Base-by-base conservation (phyloP, 805 yeast species). In the Lachancea waltii region DNA sequence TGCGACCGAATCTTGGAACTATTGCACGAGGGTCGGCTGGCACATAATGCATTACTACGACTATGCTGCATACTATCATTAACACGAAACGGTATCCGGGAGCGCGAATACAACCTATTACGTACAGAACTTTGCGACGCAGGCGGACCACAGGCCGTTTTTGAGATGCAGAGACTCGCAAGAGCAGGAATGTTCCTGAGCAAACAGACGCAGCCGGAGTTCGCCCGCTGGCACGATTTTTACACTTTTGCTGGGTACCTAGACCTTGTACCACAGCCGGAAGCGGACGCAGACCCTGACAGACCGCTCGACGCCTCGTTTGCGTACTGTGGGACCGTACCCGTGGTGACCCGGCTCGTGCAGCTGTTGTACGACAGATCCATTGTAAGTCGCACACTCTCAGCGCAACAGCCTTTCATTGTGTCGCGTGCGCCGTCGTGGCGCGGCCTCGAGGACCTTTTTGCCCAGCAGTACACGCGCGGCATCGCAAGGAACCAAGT, bases 291-390 rank as follows among this genome's bases (percentile, higher is more conserved):
- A 3, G 49, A 41, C 13, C 49, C 44, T 3, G 50, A 41, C 8
- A 45, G 47, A 7, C 56, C 53, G 0, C 38, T 26, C 19, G 58
- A 55, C 30, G 50, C 56, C 8, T 51, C 79, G 0, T 82, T 79
- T 54, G 77, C 86, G 1, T 77, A 83, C 43, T 82, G 96, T 4
- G 92, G 95, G 0, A 82, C 76, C 21, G 82, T 86, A 0, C 97
- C 98, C 2, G 57, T 90, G 4, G 63, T 76, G 2, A 69, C 79
- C 3, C 68, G 97, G 43, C 50, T 87, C 9, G 70, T 85, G 3
- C 87, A 89, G 60, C 62, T 77, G 15, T 67, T 82, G n/a, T 76
- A 79, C 46, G 72, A 70, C 35, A 62, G 89, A 30, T 70, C 73
- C 19, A 71, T 73, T 40, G 49, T 75, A 35, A 65, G 68, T 41